Base-by-base conservation (phyloP, 257 asterid species). In the Misopates orontium region DNA sequence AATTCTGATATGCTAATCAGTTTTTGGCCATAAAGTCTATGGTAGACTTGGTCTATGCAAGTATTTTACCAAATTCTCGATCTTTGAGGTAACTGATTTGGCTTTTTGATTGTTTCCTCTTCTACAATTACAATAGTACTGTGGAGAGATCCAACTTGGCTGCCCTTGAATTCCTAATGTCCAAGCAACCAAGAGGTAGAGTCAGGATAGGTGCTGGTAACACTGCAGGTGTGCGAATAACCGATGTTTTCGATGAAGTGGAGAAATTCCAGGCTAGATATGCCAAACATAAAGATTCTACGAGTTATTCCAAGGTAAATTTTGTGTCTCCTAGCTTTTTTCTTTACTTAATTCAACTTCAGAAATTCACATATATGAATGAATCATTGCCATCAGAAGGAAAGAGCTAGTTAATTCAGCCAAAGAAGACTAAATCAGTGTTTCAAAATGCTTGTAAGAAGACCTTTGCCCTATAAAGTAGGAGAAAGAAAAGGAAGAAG, bases 131-230 rank as follows among this genome's bases (percentile, higher is more conserved):
- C 36, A 40, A 55, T 36, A 92, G 98, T 69, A 73, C 79, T 42
- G 91, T 86, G 76, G 89, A 84, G 72, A 81, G 90, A 72, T 85
- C 94, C 4, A 73, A 87, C 44, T 75, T 92, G 85, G 86, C 97
- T 58, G 96, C 98, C 23, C 91, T 92, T 12, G 98, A 92, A 47
- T 92, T 84, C 80, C 63, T 92, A 39, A 92, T 89, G 98, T 87
- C 98, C 0, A 85, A 92, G 75, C 88, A 82, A 67, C 95, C 94
- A 0, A 87, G 97, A 0, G 93, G 89, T 6, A 81, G 57, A 16
- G 98, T 92, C 17, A 74, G 95, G 68, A 70, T 87, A 11, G 97
- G 97, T 0, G 78, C 82, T 31, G 79, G 95, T 54, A 87, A 87
- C 60, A 78, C 97, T 8, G 91, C 65, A 0, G 96, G 98, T n/a